Percentiles rank a stretch among this genome's conserved stretches.
These are phyloP conservation scores for Drosera capensis DNA, from an alignment of 148 eudicot genomes.

Conservation along the genomic window DNA sequence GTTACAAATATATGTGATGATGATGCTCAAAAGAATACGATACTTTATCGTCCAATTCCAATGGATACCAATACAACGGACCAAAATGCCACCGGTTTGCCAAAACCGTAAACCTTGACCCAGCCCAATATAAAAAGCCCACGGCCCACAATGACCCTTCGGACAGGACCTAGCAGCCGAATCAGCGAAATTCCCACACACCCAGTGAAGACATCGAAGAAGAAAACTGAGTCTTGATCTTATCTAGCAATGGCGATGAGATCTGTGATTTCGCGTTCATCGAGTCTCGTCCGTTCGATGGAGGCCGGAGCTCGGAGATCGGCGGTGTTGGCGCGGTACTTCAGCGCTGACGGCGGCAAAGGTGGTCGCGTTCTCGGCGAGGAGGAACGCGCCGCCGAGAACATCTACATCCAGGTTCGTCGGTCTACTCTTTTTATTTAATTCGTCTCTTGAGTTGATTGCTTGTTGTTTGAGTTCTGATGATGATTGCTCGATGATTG, in stretches of 20 bases:
- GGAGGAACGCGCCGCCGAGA: conserved; percentile 70
- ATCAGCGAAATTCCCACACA: background rate
- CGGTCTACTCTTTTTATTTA: too few species aligned
- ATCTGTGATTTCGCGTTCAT: conserved; percentile 23
- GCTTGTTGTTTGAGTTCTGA: background rate
- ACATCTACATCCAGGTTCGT: conserved; percentile 57
- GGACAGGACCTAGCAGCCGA: background rate
- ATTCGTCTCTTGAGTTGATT: background rate
- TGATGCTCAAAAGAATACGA: too few species aligned
- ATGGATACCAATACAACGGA: too few species aligned
- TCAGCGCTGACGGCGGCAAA: conserved; percentile 21
- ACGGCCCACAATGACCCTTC: too few species aligned
- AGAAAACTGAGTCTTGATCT: background rate
- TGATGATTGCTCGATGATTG: too few species aligned
- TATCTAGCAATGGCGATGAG: conserved; percentile 31
- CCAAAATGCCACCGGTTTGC: too few species aligned
- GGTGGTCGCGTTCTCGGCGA: conserved; percentile 41
- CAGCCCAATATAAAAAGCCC: background rate
- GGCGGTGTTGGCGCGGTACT: conserved; percentile 27
- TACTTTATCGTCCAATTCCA: too few species aligned
- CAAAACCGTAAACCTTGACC: too few species aligned
- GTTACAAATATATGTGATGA: too few species aligned
- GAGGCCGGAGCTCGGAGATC: conserved; percentile 16
- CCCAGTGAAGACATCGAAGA: background rate
- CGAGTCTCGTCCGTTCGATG: conserved; percentile 20